Conservation (phyloP, 305 asterid genomes). For the Withania somnifera region DNA sequence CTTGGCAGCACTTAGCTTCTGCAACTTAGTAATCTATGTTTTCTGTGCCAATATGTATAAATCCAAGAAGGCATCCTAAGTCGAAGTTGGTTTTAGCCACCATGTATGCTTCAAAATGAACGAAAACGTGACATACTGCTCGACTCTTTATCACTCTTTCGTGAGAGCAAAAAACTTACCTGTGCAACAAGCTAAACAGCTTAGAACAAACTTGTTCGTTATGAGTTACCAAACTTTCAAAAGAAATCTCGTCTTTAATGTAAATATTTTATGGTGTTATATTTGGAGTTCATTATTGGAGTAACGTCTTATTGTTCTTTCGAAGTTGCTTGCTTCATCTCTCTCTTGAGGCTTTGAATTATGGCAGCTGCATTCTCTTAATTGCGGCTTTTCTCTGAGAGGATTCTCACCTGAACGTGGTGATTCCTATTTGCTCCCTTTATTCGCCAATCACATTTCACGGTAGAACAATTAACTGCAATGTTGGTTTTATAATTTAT, state of each 20-base stretch:
- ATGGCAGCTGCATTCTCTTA: neutral
- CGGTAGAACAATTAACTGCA: neutral
- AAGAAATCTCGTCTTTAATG: neutral
- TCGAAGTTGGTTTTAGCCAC: neutral
- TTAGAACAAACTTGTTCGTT: neutral
- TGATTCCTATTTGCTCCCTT: neutral
- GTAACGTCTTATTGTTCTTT: neutral
- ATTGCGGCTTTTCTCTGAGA: neutral
- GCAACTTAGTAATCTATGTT: constrained; percentile 54
- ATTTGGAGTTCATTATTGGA: neutral
- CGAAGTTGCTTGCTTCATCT: neutral
- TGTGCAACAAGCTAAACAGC: neutral
- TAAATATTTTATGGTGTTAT: neutral
- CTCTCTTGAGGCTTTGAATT: neutral
- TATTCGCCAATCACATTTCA: too few species aligned
- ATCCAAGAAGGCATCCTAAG: constrained; percentile 55
- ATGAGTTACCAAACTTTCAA: neutral
- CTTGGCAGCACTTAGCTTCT: constrained; percentile 65
- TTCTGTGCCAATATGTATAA: constrained; percentile 64
- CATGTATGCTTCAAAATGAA: neutral
- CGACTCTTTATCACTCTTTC: neutral
- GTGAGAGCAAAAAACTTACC: neutral
- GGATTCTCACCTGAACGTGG: neutral
- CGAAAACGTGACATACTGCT: neutral
- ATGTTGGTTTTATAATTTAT: too few species aligned